phyloP scores from a whole-genome alignment of 2,329 filamentous ascomycete genomes.

The Exophiala sp. region DNA sequence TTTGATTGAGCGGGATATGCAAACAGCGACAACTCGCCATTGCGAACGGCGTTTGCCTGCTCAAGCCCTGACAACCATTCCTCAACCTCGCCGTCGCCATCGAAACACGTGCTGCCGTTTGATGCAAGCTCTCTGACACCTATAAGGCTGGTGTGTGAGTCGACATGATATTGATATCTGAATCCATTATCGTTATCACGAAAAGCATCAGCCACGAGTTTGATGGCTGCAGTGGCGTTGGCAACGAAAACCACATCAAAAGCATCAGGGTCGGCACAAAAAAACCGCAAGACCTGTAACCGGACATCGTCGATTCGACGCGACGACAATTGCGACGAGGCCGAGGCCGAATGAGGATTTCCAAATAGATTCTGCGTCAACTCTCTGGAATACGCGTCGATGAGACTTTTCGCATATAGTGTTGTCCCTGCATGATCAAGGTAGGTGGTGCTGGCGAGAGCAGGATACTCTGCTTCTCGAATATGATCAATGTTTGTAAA shows the following conservation, averaged over 20 bases:
- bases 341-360: constrained; percentile 86
- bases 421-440: constrained; percentile 97
- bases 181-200: constrained; percentile 68
- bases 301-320: constrained; percentile 72
- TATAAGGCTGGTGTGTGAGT: constrained; percentile 82
- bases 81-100: constrained; percentile 58
- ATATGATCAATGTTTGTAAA: constrained; percentile 47
- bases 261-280: constrained; percentile 73
- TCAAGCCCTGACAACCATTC: constrained; percentile 56
- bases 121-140: constrained; percentile 71
- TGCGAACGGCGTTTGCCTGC: neutral
- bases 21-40: constrained; percentile 52
- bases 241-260: constrained; percentile 90
- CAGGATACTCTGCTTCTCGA: constrained; percentile 47
- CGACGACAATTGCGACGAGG: constrained; percentile 73
- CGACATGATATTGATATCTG: constrained; percentile 76
- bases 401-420: constrained; percentile 71
- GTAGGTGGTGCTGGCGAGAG: constrained; percentile 62
- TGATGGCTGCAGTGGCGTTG: constrained; percentile 88
- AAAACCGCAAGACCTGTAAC: constrained; percentile 67
- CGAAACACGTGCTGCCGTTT: constrained; percentile 60
- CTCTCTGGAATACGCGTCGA: constrained; percentile 75
- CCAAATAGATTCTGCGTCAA: constrained; percentile 78
- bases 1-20: constrained; percentile 91
- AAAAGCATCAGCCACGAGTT: constrained; percentile 77